These are phyloP conservation scores for Wickerhamiella pararugosa DNA, from an alignment of 1,139 yeast genomes.

Conservation along the genomic window DNA sequence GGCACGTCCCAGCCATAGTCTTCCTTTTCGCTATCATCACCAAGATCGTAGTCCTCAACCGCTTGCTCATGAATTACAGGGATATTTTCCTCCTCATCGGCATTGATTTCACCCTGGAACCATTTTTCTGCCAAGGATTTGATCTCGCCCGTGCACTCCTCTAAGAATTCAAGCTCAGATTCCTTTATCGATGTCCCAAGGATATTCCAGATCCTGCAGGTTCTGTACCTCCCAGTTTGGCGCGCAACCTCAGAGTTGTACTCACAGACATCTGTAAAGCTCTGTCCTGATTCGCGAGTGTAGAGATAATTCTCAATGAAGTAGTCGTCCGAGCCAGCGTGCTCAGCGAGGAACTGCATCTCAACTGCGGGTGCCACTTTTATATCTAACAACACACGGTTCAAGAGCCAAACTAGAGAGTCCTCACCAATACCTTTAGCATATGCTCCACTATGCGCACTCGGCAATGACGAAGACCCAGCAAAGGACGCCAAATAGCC, in stretches of 20 bases:
- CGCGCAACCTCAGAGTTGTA: constrained; percentile 48
- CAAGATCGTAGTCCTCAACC: background rate
- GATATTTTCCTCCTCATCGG: constrained; percentile 10
- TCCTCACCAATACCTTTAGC: background rate
- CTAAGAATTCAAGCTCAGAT: constrained; percentile 22
- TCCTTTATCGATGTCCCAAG: constrained; percentile 41
- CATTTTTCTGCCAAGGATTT: constrained; percentile 11
- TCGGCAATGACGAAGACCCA: no score
- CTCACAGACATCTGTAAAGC: constrained; percentile 38
- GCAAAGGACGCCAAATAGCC: no score
- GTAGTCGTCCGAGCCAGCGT: constrained; percentile 18
- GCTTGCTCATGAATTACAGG: background rate
- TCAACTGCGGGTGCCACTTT: constrained; percentile 10
- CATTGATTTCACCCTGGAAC: constrained; percentile 8
- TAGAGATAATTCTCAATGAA: constrained; percentile 22
- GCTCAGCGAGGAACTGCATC: constrained; percentile 21
- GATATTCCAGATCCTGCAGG: constrained; percentile 52
- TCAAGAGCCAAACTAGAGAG: background rate
- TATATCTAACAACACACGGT: background rate
- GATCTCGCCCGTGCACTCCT: constrained; percentile 8
- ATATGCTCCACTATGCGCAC: no score
- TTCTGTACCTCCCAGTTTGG: constrained; percentile 27
- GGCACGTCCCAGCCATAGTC: constrained; percentile 1
- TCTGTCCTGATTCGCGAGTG: constrained; percentile 26
- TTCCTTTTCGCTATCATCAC: background rate